These are phyloP conservation scores for Arthrobotrys entomopaga DNA, from an alignment of 2,329 filamentous ascomycete species.

Conservation along the genomic window DNA sequence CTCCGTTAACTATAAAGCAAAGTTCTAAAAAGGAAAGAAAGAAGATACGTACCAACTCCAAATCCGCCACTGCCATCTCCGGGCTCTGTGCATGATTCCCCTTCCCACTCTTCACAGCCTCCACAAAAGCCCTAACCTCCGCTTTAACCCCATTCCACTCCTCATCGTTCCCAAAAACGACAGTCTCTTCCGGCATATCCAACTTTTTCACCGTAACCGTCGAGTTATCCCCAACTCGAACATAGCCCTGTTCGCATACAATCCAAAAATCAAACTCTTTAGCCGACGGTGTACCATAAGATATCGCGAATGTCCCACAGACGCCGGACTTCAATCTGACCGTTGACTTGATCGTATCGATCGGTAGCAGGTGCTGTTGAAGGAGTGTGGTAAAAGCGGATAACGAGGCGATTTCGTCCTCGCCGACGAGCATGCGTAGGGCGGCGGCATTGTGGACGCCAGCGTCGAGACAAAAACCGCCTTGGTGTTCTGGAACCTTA, in stretches of 20 bases:
- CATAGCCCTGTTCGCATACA: conserved; percentile 69
- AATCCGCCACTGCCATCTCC: conserved; percentile 70
- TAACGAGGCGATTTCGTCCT: conserved; percentile 65
- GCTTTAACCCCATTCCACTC: conserved; percentile 68
- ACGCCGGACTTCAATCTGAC: conserved; percentile 68
- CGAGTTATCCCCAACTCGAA: conserved; percentile 66
- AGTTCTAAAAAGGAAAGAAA: conserved; percentile 1
- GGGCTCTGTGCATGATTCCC: conserved; percentile 67
- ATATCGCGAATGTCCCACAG: conserved; percentile 69
- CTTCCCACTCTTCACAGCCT: conserved; percentile 65
- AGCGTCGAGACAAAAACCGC: conserved; percentile 79
- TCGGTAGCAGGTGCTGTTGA: conserved; percentile 70
- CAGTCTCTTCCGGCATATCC: conserved; percentile 61
- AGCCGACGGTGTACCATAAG: conserved; percentile 68
- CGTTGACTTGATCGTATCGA: conserved; percentile 74
- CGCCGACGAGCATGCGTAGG: conserved; percentile 69
- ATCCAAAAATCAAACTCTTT: conserved; percentile 69
- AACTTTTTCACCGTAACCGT: conserved; percentile 62
- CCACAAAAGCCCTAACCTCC: conserved; percentile 72
- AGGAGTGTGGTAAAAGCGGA: conserved; percentile 69
- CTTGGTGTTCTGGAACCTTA: conserved; percentile 75
- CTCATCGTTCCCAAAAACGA: conserved; percentile 63
- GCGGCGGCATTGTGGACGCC: conserved; percentile 78
- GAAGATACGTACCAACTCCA: conserved; percentile 67
- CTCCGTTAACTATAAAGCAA: conserved; percentile 55